Conservation (phyloP, 2,329 filamentous ascomycete genomes). For the Aspergillus piperis region DNA sequence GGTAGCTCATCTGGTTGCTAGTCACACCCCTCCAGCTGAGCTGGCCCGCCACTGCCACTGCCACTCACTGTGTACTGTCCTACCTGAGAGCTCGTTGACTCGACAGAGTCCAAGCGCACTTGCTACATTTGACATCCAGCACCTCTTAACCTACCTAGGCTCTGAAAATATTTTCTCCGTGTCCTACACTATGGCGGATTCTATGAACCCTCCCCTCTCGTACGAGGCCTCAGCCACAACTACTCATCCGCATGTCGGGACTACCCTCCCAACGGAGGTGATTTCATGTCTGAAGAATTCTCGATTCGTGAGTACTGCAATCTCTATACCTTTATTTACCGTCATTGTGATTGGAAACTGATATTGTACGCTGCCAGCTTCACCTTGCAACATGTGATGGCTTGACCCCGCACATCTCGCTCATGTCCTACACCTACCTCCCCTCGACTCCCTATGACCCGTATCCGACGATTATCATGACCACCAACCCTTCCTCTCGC, state of each 20-base stretch:
- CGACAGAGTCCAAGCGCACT: neutral
- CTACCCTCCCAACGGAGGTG: slow-evolving; percentile 77
- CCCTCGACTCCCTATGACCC: slow-evolving; percentile 70
- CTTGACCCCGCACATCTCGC: slow-evolving; percentile 83
- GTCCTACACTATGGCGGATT: slow-evolving; percentile 41
- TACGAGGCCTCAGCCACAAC: slow-evolving; percentile 74
- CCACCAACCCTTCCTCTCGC: slow-evolving; percentile 72
- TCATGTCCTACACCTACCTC: slow-evolving; percentile 99
- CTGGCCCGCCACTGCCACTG: neutral
- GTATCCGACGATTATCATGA: slow-evolving; percentile 91
- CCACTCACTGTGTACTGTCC: neutral
- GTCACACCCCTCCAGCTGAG: neutral
- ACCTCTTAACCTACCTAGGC: neutral
- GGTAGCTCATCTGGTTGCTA: neutral
- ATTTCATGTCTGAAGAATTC: slow-evolving; percentile 90
- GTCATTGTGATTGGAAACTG: slow-evolving; percentile 10
- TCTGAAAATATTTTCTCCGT: neutral
- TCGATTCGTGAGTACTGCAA: slow-evolving; percentile 70
- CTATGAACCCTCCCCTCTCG: slow-evolving; percentile 67
- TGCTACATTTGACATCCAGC: neutral
- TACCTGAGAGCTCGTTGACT: neutral
- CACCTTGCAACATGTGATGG: slow-evolving; percentile 89
- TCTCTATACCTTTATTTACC: slow-evolving; percentile 13
- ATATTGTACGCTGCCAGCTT: slow-evolving; percentile 59
- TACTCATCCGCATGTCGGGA: slow-evolving; percentile 69